Evolutionary conservation across 164 flowering plant genomes (phyloP).

Genomic region (Annona squamosa): DNA sequence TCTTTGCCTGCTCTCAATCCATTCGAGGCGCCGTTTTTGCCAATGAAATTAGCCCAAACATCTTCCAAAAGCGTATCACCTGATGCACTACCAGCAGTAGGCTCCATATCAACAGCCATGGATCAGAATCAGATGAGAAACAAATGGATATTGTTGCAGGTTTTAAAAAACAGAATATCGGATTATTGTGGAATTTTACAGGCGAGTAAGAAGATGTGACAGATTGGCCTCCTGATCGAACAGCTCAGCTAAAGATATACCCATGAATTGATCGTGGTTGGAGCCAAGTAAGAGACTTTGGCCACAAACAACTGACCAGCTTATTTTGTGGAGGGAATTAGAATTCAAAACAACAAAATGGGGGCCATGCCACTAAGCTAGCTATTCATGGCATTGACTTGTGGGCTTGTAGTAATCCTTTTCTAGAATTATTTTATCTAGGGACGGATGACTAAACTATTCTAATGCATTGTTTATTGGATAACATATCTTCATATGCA

Average conservation of each 20-base stretch:
- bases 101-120: slow-evolving; percentile 25
- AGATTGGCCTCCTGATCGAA: slow-evolving; percentile 10
- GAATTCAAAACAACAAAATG: slow-evolving; percentile 8
- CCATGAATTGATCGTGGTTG: slow-evolving; percentile 12
- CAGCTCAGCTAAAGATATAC: slow-evolving; percentile 18
- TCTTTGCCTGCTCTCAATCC: background rate
- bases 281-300: slow-evolving; percentile 34
- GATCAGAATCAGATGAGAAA: background rate
- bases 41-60: slow-evolving; percentile 63
- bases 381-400: slow-evolving; percentile 27
- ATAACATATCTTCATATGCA: background rate
- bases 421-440: slow-evolving; percentile 8
- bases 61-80: slow-evolving; percentile 47
- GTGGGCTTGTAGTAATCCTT: slow-evolving; percentile 32
- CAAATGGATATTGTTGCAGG: no score
- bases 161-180: background rate
- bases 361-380: background rate
- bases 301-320: slow-evolving; percentile 26
- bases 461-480: background rate
- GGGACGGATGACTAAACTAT: background rate
- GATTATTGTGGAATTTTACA: background rate
- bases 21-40: slow-evolving; percentile 6
- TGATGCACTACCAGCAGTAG: slow-evolving; percentile 1
- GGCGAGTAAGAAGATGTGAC: background rate
- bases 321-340: slow-evolving; percentile 27